Evolutionary conservation across 345 rosid genomes (phyloP), one percentile per base, ranked within the genome.

Genomic region (Hevea brasiliensis): DNA sequence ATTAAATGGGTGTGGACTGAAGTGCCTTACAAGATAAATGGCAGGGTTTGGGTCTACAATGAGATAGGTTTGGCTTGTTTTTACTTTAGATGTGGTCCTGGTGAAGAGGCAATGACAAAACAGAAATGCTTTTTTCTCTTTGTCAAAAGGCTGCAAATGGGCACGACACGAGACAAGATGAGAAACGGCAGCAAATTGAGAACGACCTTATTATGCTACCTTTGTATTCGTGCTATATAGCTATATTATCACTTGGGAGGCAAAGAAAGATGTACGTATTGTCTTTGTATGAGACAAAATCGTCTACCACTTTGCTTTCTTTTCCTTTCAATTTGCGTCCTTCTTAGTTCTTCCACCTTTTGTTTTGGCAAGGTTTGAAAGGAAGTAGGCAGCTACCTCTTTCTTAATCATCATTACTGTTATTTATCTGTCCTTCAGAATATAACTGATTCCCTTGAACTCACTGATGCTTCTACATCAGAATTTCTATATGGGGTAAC

Each of bases 281-380:
- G 76, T 79, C 81, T 79, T 65, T 65, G 72, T 50, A n/a, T 60
- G 70, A 77, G 68, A 79, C 80, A 82, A 75, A 74, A 72, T 55
- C 18, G 21, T 75, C 58, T 3, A 41, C 27, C 62, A 27, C 64
- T 60, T 47, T 70, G 32, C 18, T 79, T 47, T 45, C 48, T 8
- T 29, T 26, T 71, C 74, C 32, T 32, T 32, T 32, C 37, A n/a
- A n/a, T n/a, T n/a, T n/a, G 37, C 37, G 37, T 4, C 4, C 37
- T 4, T 32, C 37, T 32, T 32, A 20, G 45, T 59, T 53, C 58
- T 67, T 59, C 63, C 47, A 26, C 40, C 37, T 54, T 24, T 59
- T 44, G 20, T 48, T 44, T 74, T 65, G 23, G 50, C 44, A 56
- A n/a, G 3, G 61, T 51, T 74, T 54, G 47, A 47, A 68, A 75